phyloP scores from a whole-genome alignment of 106 monocot species.

The Dendrobium nobile region DNA sequence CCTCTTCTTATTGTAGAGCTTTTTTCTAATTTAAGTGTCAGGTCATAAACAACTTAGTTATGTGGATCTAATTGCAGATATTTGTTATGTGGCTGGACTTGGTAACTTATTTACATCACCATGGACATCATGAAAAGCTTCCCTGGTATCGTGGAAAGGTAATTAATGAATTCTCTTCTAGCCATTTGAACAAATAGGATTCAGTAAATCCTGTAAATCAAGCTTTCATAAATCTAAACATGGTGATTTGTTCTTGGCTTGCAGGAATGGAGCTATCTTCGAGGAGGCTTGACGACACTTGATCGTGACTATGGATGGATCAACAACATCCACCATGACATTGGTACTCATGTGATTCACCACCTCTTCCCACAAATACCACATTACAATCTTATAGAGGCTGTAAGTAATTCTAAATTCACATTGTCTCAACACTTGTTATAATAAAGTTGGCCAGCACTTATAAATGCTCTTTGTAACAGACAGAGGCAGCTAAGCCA shows the following conservation, averaged over 20 bases:
- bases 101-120: conserved; percentile 58
- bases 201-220: no score
- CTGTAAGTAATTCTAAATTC: conserved; percentile 22
- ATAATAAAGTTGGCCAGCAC: background rate
- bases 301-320: conserved; percentile 63
- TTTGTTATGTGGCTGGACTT: conserved; percentile 57
- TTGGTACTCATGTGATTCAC: conserved; percentile 59
- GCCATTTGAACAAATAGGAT: no score
- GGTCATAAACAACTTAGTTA: background rate
- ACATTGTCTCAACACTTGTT: background rate
- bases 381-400: conserved; percentile 55
- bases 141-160: conserved; percentile 67
- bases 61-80: conserved; percentile 15
- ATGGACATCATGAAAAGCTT: conserved; percentile 44
- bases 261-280: conserved; percentile 59
- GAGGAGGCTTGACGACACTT: conserved; percentile 48
- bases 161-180: background rate
- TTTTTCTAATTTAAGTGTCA: no score
- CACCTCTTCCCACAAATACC: conserved; percentile 75
- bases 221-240: background rate
- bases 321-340: conserved; percentile 60
- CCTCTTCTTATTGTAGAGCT: background rate
- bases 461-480: background rate
- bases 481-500: conserved; percentile 48
- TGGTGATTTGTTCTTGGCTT: background rate